Evolutionary conservation across 768 basidiomycete species (phyloP), one percentile per base, ranked within the genome.

Genomic region (Amyloporia xantha): DNA sequence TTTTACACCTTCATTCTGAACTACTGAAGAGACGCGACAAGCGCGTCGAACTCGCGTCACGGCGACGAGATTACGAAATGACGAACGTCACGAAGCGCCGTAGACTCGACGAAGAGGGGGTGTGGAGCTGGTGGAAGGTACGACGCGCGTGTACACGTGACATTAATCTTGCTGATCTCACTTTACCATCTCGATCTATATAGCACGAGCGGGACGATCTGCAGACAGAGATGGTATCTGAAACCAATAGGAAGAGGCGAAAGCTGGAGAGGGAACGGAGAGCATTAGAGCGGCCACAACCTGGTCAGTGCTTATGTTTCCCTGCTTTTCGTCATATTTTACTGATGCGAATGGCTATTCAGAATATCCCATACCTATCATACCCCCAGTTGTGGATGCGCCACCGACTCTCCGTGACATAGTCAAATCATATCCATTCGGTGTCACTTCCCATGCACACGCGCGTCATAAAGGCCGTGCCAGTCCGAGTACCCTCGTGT

Each of bases 91-190:
- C 69, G 33, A 82, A 78, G 54, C 77, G 81, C 54, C 71, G 84
- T 23, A 77, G 75, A 47, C 71, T 80, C 4, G 86, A 92, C 47
- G 90, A 92, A 53, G 70, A 78, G 27, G 78, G 79, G 11, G 81
- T 86, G 25, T 95, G 93, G 92, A 82, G 82, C 52, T 87, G 84
- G 77, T 97, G 95, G 95, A 84, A 84, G 71, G 91, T 90, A 49
- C 12, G 48, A 27, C 28, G 57, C 59, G 73, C 40, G 49, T 56
- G 40, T 48, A 28, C 21, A 47, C 41, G 39, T 44, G 13, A 43
- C 21, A 11, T n/a, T 23, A 13, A 9, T 35, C 10, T 44, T 53
- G 17, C 44, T 53, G 19, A 35, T 39, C 20, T 44, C 25, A 27
- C 7, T 47, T 35, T 37, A 42, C 33, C 37, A 33, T 42, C 37